Evolutionary conservation across 2,329 filamentous ascomycete genomes (phyloP), one percentile per base, ranked within the genome.

Genomic region (Periconia sp.): DNA sequence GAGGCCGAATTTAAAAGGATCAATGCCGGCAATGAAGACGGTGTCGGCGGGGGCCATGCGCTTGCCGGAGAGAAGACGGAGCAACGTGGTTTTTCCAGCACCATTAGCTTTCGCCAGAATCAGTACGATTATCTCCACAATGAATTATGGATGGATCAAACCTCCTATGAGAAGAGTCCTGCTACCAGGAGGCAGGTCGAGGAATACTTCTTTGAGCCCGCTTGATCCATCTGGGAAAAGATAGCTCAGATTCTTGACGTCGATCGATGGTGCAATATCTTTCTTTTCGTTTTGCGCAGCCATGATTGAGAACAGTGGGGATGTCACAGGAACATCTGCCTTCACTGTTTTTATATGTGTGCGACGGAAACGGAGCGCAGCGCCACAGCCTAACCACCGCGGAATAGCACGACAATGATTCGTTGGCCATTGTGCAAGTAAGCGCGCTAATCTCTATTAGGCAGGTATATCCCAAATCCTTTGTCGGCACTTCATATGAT

Each of bases 71-170:
- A 99, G 86, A 43, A 99, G 89, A 55, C 92, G 92, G 45, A 99
- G 87, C 53, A 99, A 87, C 0, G 94, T 99, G 9, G 94, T 97
- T 79, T 99, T 99, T 61, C 94, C 94, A 18, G 94, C 93, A 59
- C 94, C 94, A 75, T 99, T 99, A 72, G 94, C 85, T 86, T 62
- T 61, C 60, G 30, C 45, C 33, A 31, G 17, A 9, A 33, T 49
- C 20, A 49, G 47, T 15, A 7, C 20, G 41, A 15, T 9, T 3
- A 7, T 6, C 19, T 44, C 27, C 55, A 63, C 62, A 70, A 66
- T 63, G 20, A 8, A 2, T 15, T 35, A 10, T 18, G 17, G 33
- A 20, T 47, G 61, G 66, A 70, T 78, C 33, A 37, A 37, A 85
- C 84, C 93, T 66, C 94, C 94, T 69, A 97, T 95, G 41, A 97